phyloP scores from a whole-genome alignment of 2,329 filamentous ascomycete genomes.

The Ophiocordyceps unilateralis region DNA sequence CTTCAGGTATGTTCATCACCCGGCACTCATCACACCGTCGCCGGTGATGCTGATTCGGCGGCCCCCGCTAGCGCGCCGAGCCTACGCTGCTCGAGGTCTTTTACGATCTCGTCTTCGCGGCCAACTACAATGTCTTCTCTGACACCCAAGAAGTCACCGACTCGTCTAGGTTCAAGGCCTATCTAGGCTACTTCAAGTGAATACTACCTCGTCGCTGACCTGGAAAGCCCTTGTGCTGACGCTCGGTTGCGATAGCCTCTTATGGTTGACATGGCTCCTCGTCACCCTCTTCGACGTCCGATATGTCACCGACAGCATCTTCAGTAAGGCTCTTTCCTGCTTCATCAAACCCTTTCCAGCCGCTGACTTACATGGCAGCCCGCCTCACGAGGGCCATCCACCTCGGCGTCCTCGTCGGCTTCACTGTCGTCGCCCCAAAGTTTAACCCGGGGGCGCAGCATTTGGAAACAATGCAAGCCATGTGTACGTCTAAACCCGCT shows the following conservation, averaged over 20 bases:
- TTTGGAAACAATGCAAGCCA: neutral
- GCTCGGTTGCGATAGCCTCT: neutral
- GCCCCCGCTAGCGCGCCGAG: constrained; percentile 14
- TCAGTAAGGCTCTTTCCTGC: neutral
- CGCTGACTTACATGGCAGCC: neutral
- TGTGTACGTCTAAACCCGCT: neutral
- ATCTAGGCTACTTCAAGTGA: constrained; percentile 9
- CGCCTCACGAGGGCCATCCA: constrained; percentile 1
- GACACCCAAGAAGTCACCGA: constrained; percentile 15
- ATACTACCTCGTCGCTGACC: too few relatives aligned
- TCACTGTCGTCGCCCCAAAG: neutral
- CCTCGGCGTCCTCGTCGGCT: constrained; percentile 1
- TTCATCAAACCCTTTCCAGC: neutral
- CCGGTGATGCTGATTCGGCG: neutral
- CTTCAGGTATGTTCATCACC: too few relatives aligned
- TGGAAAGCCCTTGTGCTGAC: neutral
- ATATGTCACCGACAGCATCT: constrained; percentile 1
- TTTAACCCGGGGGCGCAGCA: constrained; percentile 1
- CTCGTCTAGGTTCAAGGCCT: constrained; percentile 14
- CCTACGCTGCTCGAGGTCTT: constrained; percentile 19
- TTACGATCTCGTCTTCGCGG: constrained; percentile 27
- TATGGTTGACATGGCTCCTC: constrained; percentile 1
- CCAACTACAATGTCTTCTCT: constrained; percentile 44
- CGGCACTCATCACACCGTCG: too few relatives aligned
- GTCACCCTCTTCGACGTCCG: neutral